Conservation (phyloP, 148 eudicot genomes). For the Cornus suecica region DNA sequence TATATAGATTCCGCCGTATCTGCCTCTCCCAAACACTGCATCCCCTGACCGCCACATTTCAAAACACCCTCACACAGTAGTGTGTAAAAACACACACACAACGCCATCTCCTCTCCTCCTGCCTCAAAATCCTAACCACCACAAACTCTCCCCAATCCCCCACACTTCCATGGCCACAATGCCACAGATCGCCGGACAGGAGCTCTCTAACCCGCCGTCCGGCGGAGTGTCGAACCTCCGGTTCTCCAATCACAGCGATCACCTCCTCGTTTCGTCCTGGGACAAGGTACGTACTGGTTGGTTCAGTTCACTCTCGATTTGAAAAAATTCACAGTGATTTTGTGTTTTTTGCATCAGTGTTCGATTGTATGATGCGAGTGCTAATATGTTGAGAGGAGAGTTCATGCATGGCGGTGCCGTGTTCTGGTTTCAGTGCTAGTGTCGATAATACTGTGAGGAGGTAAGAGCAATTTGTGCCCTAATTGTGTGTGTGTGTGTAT, state of each 20-base stretch:
- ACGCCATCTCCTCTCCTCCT: not conserved
- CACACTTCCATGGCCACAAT: conserved; percentile 36
- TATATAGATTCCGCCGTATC: not conserved
- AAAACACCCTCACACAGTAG: not conserved
- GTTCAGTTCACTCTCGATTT: not conserved
- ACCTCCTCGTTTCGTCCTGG: conserved; percentile 84
- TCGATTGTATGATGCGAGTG: conserved; percentile 84
- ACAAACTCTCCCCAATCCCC: not conserved
- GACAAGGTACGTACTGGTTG: conserved; percentile 44
- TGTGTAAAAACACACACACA: not conserved
- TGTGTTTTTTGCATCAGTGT: conserved; percentile 40
- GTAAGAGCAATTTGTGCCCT: conserved; percentile 24
- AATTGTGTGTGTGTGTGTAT: no score
- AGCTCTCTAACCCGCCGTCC: conserved; percentile 67
- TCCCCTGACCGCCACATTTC: not conserved
- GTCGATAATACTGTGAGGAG: conserved; percentile 79
- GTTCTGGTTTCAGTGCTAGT: conserved; percentile 77
- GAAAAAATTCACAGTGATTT: not conserved
- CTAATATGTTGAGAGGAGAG: conserved; percentile 77
- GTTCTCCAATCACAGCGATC: conserved; percentile 72
- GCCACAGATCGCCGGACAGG: conserved; percentile 58
- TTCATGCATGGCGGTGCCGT: conserved; percentile 87
- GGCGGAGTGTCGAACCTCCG: conserved; percentile 80
- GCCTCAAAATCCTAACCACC: not conserved
- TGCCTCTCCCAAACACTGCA: not conserved